phyloP scores from a whole-genome alignment of 2,329 filamentous ascomycete species.

The Diaporthe sp. region DNA sequence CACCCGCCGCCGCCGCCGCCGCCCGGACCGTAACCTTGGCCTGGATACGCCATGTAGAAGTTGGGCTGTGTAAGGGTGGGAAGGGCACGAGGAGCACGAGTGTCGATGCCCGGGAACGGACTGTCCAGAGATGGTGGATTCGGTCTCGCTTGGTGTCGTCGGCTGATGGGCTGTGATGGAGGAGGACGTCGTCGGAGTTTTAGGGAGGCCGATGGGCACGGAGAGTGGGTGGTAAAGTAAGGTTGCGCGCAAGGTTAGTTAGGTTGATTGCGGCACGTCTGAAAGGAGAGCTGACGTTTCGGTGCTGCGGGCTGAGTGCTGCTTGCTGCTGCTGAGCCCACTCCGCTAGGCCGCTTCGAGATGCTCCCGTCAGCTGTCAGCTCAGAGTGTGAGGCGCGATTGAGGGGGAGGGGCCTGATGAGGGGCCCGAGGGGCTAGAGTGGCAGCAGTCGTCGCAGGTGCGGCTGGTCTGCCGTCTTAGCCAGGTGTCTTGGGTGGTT shows the following conservation, averaged over 20 bases:
- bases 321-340: conserved; percentile 12
- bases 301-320: conserved; percentile 4
- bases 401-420: conserved; percentile 3
- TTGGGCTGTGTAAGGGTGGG: neutral
- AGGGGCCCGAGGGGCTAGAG: conserved; percentile 1
- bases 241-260: neutral
- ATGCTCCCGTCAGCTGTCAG: conserved; percentile 20
- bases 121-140: neutral
- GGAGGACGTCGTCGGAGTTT: neutral
- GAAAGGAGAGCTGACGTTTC: conserved; percentile 28
- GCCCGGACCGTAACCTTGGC: conserved; percentile 46
- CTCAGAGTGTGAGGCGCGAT: conserved; percentile 10
- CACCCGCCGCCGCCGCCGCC: conserved; percentile 39
- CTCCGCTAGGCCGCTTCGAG: conserved; percentile 9
- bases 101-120: neutral
- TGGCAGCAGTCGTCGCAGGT: conserved; percentile 4
- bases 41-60: conserved; percentile 42
- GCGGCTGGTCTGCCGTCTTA: conserved; percentile 11
- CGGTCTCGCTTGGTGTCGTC: conserved; percentile 1
- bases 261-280: conserved; percentile 12
- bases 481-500: neutral
- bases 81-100: neutral
- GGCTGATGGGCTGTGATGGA: conserved; percentile 3
- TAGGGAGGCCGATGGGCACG: neutral
- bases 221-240: conserved; percentile 3